These are phyloP conservation scores for Elongisporangium anandrum DNA, from an alignment of 352 stramenopile genomes.

Conservation along the genomic window DNA sequence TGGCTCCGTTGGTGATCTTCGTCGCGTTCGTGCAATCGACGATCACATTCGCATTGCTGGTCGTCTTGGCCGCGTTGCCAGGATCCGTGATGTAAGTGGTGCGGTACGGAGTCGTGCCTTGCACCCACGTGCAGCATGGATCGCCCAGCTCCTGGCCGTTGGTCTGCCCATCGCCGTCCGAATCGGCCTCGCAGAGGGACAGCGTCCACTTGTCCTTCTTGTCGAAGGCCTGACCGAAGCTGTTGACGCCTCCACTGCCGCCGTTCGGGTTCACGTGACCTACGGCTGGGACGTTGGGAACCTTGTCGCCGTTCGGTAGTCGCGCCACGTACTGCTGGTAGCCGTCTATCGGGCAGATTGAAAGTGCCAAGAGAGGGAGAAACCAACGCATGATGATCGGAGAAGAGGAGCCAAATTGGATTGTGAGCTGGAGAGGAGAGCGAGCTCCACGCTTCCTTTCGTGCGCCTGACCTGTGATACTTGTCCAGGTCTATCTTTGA, in stretches of 20 bases:
- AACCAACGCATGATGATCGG: neutral
- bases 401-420: neutral
- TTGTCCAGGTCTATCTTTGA: neutral
- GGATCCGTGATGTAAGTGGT: conserved; percentile 23
- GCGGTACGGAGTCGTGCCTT: conserved; percentile 4
- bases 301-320: conserved; percentile 26
- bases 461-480: neutral
- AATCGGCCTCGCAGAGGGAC: conserved; percentile 25
- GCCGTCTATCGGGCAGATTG: neutral
- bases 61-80: conserved; percentile 15
- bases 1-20: neutral
- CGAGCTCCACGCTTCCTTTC: neutral
- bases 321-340: conserved; percentile 12
- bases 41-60: conserved; percentile 13
- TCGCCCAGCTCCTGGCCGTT: conserved; percentile 67
- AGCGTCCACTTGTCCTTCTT: conserved; percentile 20
- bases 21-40: conserved; percentile 18
- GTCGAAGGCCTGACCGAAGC: conserved; percentile 26
- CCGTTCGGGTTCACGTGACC: conserved; percentile 16
- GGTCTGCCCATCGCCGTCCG: conserved; percentile 41
- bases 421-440: neutral
- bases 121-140: conserved; percentile 30
- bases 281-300: conserved; percentile 15
- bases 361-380: neutral
- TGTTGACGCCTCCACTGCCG: conserved; percentile 6